Percentiles rank a stretch among this genome's conserved stretches.
Conservation (phyloP, 192 early-diverging fungal species). For the Podila horticola region DNA sequence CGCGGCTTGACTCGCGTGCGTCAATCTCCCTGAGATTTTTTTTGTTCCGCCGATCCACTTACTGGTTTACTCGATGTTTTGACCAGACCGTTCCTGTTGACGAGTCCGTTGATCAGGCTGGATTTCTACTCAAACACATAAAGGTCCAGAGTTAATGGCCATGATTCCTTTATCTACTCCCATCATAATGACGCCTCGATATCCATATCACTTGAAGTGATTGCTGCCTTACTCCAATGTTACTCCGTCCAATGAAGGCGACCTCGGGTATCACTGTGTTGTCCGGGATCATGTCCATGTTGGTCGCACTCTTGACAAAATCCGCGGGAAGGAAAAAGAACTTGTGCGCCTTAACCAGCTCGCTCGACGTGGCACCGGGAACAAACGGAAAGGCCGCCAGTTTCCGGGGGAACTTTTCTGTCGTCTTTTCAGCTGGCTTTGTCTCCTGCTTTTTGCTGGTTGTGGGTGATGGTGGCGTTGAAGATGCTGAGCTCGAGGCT, state of each 20-base stretch:
- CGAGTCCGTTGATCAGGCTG: slow-evolving; percentile 61
- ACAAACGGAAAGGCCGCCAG: slow-evolving; percentile 47
- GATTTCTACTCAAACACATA: slow-evolving; percentile 45
- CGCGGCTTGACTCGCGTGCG: not conserved
- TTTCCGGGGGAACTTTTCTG: slow-evolving; percentile 34
- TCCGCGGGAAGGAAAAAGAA: slow-evolving; percentile 44
- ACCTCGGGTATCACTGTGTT: slow-evolving; percentile 52
- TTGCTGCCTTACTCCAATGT: slow-evolving; percentile 49
- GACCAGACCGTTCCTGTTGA: slow-evolving; percentile 57
- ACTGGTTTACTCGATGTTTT: slow-evolving; percentile 66
- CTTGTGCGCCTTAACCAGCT: slow-evolving; percentile 42
- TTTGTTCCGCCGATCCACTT: slow-evolving; percentile 22
- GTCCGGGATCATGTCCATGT: slow-evolving; percentile 38
- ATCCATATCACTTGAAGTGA: too few relatives aligned
- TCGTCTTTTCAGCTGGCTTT: not conserved
- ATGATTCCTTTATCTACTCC: not conserved
- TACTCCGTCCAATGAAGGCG: slow-evolving; percentile 66
- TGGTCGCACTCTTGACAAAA: slow-evolving; percentile 44
- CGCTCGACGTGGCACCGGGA: slow-evolving; percentile 30
- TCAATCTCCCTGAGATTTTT: not conserved
- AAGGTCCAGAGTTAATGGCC: too few relatives aligned
- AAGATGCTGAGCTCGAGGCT: not conserved
- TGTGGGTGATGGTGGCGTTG: not conserved
- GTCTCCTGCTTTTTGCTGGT: not conserved
- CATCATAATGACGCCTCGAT: not conserved